Percentiles rank a stretch among this genome's conserved stretches.
phyloP scores from a whole-genome alignment of 805 yeast genomes.

The Saturnispora halmiae region DNA sequence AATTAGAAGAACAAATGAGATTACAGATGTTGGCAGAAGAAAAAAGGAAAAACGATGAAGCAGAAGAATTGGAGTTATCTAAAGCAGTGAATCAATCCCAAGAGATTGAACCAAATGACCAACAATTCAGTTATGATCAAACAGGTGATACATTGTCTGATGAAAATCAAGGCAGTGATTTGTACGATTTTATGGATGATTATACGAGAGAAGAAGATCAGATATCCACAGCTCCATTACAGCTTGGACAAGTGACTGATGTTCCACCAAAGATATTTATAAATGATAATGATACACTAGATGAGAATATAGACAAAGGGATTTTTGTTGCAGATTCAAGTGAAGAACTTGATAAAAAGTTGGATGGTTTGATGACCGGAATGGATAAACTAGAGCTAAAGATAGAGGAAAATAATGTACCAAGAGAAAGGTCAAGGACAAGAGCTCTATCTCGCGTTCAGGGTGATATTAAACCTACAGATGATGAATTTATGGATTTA shows the following conservation, averaged over 20 bases:
- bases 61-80: slow-evolving; percentile 3
- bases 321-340: background rate
- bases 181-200: slow-evolving; percentile 25
- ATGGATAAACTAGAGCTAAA: slow-evolving; percentile 5
- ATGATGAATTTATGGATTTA: slow-evolving; percentile 46
- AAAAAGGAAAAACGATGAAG: slow-evolving; percentile 1
- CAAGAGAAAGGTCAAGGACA: slow-evolving; percentile 17
- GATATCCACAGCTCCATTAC: slow-evolving; percentile 18
- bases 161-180: slow-evolving; percentile 11
- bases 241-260: background rate
- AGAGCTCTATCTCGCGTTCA: slow-evolving; percentile 26
- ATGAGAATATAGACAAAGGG: slow-evolving; percentile 3
- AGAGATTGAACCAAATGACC: background rate
- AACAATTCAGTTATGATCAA: slow-evolving; percentile 11
- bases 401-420: background rate
- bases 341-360: slow-evolving; percentile 7
- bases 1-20: slow-evolving; percentile 5
- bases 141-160: background rate
- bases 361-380: slow-evolving; percentile 9
- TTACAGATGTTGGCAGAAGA: background rate
- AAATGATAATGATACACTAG: slow-evolving; percentile 5
- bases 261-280: slow-evolving; percentile 1
- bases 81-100: slow-evolving; percentile 1
- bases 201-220: slow-evolving; percentile 18
- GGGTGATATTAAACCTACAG: slow-evolving; percentile 14